Percentiles rank a stretch among this genome's conserved stretches.
These are phyloP conservation scores for Uronychia binucleata DNA, from an alignment of 73 alveolate genomes.

Conservation along the genomic window DNA sequence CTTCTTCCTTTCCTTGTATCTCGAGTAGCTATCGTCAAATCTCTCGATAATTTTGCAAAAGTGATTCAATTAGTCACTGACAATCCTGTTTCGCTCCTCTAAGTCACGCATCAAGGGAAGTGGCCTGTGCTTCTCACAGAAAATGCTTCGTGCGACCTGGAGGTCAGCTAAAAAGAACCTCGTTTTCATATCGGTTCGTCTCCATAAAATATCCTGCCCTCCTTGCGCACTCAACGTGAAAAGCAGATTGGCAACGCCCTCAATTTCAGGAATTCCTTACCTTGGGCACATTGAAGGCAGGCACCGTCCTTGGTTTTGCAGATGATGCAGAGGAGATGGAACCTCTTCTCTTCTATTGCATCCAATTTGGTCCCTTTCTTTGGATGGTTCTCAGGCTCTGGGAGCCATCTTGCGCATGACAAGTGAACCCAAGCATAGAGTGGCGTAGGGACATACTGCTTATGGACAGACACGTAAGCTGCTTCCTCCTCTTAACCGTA, in stretches of 20 bases:
- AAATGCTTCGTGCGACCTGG: constrained; percentile 7
- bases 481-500: not conserved
- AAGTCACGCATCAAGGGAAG: constrained; percentile 38
- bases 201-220: constrained; percentile 47
- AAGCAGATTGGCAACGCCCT: constrained; percentile 17
- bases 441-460: constrained; percentile 5
- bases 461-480: not conserved
- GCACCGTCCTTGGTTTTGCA: constrained; percentile 68
- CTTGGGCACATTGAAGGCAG: constrained; percentile 49
- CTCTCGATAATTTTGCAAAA: not conserved
- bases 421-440: constrained; percentile 84
- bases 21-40: not conserved
- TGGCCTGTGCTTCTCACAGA: constrained; percentile 64
- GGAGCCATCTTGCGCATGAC: constrained; percentile 82
- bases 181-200: not conserved
- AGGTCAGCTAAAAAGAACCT: constrained; percentile 7
- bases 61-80: not conserved
- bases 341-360: constrained; percentile 43
- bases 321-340: constrained; percentile 39
- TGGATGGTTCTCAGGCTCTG: constrained; percentile 53
- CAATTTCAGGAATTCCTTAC: not conserved
- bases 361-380: constrained; percentile 30
- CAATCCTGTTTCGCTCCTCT: constrained; percentile 10
- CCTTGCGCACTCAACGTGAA: constrained; percentile 70
- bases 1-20: not conserved